Conservation (phyloP, 106 monocot species). For the Platanthera zijinensis region DNA sequence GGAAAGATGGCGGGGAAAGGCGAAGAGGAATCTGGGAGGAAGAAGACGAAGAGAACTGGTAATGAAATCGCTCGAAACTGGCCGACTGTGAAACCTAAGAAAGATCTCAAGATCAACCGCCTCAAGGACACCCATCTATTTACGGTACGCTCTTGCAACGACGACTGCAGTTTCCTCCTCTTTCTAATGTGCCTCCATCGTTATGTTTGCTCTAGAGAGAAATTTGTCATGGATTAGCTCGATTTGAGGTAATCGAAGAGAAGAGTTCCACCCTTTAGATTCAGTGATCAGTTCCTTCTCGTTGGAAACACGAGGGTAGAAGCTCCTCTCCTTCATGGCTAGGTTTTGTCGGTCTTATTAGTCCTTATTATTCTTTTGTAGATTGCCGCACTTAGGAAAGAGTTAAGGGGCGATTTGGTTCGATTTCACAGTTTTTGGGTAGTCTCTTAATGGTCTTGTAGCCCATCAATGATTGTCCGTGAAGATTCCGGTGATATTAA, state of each 20-base stretch:
- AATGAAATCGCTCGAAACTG: conserved; percentile 22
- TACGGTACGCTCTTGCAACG: conserved; percentile 23
- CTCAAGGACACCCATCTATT: conserved; percentile 46
- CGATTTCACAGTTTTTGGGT: not conserved
- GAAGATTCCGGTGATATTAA: not conserved
- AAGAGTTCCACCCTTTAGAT: not conserved
- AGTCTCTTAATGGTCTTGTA: not conserved
- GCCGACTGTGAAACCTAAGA: conserved; percentile 52
- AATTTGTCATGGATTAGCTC: not conserved
- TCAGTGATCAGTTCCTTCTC: not conserved
- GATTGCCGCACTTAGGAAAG: not conserved
- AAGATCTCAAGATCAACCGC: conserved; percentile 42
- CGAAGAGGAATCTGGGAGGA: conserved; percentile 22
- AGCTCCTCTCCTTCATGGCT: not conserved
- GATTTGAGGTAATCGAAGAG: not conserved
- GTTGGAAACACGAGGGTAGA: not conserved
- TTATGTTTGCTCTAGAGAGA: not conserved
- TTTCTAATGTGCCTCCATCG: not conserved
- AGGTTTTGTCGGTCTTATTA: not conserved
- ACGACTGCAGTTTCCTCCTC: not conserved
- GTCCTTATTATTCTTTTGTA: not conserved
- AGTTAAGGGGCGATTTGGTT: not conserved
- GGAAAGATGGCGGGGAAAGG: conserved; percentile 17
- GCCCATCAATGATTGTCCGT: not conserved
- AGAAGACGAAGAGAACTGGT: conserved; percentile 19